These are phyloP conservation scores for Debaryomyces prosopidis DNA, from an alignment of 805 yeast species.

Conservation along the genomic window DNA sequence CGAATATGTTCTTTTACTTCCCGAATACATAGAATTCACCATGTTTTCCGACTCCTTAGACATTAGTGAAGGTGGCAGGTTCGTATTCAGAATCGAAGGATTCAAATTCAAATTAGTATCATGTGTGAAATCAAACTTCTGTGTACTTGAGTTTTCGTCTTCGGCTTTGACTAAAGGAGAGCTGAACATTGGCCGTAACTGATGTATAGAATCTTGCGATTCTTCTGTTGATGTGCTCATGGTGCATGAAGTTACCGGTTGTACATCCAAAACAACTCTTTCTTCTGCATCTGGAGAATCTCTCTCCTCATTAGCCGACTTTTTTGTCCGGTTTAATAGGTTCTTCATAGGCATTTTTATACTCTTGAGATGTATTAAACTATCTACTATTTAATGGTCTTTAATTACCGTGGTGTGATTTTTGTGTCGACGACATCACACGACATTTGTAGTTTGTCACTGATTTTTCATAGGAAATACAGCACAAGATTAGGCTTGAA, in stretches of 20 bases:
- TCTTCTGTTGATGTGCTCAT: slow-evolving; percentile 17
- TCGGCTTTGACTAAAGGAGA: slow-evolving; percentile 8
- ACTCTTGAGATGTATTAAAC: too few species aligned
- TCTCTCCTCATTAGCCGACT: neutral
- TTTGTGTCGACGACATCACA: neutral
- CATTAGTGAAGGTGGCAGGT: slow-evolving; percentile 17
- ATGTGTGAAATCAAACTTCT: slow-evolving; percentile 20
- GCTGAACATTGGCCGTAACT: slow-evolving; percentile 32
- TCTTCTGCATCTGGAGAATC: slow-evolving; percentile 1
- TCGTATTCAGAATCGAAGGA: slow-evolving; percentile 31
- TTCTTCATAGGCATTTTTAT: slow-evolving; percentile 12
- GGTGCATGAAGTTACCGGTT: slow-evolving; percentile 5
- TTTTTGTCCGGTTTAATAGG: slow-evolving; percentile 10
- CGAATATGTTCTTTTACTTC: slow-evolving; percentile 33
- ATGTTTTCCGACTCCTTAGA: slow-evolving; percentile 26
- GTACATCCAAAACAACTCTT: neutral
- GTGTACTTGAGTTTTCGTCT: neutral
- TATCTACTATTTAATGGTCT: too few species aligned
- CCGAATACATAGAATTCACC: slow-evolving; percentile 37
- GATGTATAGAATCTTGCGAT: slow-evolving; percentile 30
- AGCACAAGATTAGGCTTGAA: neutral
- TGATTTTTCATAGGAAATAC: neutral
- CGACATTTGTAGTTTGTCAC: neutral
- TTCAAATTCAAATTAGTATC: slow-evolving; percentile 35
- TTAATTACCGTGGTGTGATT: neutral